Conservation (phyloP, 2,329 filamentous ascomycete genomes). For the Orbilia oligospora region DNA sequence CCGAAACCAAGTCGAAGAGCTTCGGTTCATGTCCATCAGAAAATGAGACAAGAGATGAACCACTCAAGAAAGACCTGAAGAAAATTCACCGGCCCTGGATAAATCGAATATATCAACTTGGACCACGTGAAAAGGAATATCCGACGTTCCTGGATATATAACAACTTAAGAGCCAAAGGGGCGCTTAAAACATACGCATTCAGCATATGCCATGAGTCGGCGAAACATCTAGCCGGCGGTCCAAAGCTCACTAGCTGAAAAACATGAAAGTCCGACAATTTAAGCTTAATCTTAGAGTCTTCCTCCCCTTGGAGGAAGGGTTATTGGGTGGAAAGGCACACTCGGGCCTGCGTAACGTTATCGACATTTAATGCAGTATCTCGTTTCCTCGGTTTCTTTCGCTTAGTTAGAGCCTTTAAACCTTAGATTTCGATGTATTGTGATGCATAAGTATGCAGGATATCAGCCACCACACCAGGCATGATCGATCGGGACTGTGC, state of each 20-base stretch:
- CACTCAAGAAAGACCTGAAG: too few relatives aligned
- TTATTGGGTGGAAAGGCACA: neutral
- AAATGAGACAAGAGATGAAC: too few relatives aligned
- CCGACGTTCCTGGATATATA: neutral
- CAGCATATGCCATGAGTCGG: constrained; percentile 3
- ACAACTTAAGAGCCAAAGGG: neutral
- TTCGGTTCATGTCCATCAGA: too few relatives aligned
- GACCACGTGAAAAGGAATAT: neutral
- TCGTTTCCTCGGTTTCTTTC: neutral
- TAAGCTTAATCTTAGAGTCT: neutral
- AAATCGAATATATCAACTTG: neutral
- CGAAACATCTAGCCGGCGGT: constrained; percentile 25
- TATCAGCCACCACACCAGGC: neutral
- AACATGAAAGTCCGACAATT: constrained; percentile 9
- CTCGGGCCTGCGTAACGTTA: constrained; percentile 18
- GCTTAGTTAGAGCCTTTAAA: neutral
- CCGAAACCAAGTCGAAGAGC: too few relatives aligned
- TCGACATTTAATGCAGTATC: neutral
- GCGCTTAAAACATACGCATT: constrained; percentile 18
- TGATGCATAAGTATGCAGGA: neutral
- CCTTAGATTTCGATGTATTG: neutral
- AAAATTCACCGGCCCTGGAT: too few relatives aligned
- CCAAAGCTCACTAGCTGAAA: neutral
- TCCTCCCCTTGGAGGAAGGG: neutral
- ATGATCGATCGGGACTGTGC: neutral